Evolutionary conservation across 2,329 filamentous ascomycete species (phyloP).

Genomic region (Claviceps citrina): DNA sequence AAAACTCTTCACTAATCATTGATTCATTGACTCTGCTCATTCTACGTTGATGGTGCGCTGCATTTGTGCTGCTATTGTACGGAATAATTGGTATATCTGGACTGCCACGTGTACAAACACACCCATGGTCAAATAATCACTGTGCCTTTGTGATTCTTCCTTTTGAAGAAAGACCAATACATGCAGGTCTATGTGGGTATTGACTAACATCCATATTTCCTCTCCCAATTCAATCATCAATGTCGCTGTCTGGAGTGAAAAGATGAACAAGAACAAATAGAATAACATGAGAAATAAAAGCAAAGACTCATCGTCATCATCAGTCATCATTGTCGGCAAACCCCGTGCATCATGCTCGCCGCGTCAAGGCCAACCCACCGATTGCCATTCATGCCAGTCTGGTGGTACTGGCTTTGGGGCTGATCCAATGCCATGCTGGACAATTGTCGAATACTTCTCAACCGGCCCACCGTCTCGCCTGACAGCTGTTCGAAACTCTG

Average conservation of each 20-base stretch:
- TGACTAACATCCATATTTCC: not conserved
- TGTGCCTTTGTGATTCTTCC: too few species aligned
- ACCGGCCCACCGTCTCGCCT: slow-evolving; percentile 26
- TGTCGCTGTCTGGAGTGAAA: too few species aligned
- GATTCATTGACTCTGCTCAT: too few species aligned
- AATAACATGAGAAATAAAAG: not conserved
- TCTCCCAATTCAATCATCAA: not conserved
- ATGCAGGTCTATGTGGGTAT: not conserved
- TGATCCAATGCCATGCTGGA: slow-evolving; percentile 18
- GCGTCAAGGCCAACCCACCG: slow-evolving; percentile 32
- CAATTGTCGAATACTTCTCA: slow-evolving; percentile 24
- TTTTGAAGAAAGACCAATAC: too few species aligned
- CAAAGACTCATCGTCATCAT: not conserved
- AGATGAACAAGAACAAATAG: too few species aligned
- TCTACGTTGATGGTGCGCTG: too few species aligned
- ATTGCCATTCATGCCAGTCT: slow-evolving; percentile 15
- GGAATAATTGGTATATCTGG: too few species aligned
- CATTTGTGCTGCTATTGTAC: too few species aligned
- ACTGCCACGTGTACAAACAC: too few species aligned
- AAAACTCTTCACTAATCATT: too few species aligned
- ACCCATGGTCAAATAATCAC: too few species aligned
- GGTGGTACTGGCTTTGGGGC: slow-evolving; percentile 21
- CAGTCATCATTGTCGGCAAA: slow-evolving; percentile 6
- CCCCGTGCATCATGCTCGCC: slow-evolving; percentile 25
- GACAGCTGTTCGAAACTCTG: slow-evolving; percentile 37